These are phyloP conservation scores for Pyrus hybrid DNA, from an alignment of 331 rosid species.

Conservation along the genomic window DNA sequence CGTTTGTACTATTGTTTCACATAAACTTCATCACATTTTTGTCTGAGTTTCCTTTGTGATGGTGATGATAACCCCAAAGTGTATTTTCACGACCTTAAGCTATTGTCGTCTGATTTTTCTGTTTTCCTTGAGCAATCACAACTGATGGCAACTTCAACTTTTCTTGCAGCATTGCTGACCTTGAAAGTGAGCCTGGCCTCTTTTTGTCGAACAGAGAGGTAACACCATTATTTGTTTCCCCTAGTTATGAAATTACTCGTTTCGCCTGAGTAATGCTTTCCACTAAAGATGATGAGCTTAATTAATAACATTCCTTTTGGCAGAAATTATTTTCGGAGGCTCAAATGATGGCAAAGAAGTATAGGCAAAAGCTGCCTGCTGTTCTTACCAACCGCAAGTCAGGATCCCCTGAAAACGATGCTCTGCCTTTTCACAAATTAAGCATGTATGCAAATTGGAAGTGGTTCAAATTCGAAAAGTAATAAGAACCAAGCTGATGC, in stretches of 20 bases:
- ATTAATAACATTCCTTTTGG: not conserved
- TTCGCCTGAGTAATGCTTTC: not conserved
- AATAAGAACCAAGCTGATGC: not conserved
- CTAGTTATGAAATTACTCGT: not conserved
- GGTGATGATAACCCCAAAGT: not conserved
- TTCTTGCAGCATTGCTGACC: slow-evolving; percentile 68
- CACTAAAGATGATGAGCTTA: not conserved
- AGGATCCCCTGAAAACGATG: not conserved
- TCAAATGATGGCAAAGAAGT: slow-evolving; percentile 61
- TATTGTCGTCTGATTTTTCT: too few species aligned
- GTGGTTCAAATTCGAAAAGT: slow-evolving; percentile 51
- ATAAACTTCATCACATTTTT: not conserved
- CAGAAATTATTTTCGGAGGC: slow-evolving; percentile 70
- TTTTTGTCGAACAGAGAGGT: slow-evolving; percentile 68
- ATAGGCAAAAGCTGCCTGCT: slow-evolving; percentile 50
- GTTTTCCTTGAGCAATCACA: not conserved
- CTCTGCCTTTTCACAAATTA: slow-evolving; percentile 24
- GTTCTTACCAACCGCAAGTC: not conserved
- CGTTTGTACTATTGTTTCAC: not conserved
- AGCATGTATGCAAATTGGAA: slow-evolving; percentile 48
- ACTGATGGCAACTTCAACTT: slow-evolving; percentile 3
- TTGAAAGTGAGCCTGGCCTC: slow-evolving; percentile 88
- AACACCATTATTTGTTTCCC: not conserved
- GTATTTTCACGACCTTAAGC: not conserved
- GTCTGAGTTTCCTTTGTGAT: not conserved